Evolutionary conservation across 164 flowering plant genomes (phyloP).

Genomic region (Hamamelis virginiana): DNA sequence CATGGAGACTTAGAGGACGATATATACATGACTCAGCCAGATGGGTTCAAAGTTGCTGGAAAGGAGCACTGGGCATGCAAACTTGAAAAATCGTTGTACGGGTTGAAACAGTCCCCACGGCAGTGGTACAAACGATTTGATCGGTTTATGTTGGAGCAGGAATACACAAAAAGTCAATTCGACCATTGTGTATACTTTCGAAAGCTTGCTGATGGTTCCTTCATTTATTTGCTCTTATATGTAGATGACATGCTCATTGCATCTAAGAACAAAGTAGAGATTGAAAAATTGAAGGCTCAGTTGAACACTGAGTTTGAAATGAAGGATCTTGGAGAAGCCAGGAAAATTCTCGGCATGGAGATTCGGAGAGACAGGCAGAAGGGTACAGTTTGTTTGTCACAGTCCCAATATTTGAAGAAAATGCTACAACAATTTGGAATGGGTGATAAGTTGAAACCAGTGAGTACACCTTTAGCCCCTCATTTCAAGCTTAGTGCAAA

Average conservation of each 20-base stretch:
- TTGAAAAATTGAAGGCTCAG: neutral
- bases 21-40: neutral
- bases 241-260: neutral
- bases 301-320: neutral
- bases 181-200: slow-evolving; percentile 2
- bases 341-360: neutral
- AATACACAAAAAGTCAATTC: neutral
- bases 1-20: neutral
- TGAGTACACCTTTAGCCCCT: neutral
- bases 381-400: neutral
- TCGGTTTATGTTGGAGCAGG: neutral
- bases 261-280: neutral
- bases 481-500: neutral
- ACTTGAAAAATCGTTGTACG: neutral
- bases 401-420: neutral
- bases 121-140: neutral
- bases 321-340: neutral
- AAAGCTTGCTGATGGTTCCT: neutral
- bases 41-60: neutral
- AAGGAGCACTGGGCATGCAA: neutral
- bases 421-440: neutral
- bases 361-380: neutral
- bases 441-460: neutral
- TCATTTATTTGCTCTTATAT: neutral
- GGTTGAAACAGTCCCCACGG: neutral